A percentile compares a stretch with the other conserved stretches of the same genome.
phyloP scores from a whole-genome alignment of 192 early-diverging fungal species.

The Entophlyctis luteolus region DNA sequence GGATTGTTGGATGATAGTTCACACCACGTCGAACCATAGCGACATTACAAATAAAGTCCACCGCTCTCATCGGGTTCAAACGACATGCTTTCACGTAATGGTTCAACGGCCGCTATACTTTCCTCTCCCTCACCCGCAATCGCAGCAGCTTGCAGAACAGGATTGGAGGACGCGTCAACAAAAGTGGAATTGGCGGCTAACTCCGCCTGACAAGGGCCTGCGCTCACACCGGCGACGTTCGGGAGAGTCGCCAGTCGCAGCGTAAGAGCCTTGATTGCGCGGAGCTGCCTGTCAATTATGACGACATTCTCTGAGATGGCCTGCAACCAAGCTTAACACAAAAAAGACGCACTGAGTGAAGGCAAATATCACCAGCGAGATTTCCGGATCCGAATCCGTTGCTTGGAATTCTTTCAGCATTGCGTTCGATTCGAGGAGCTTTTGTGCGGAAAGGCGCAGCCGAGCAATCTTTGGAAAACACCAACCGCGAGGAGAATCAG shows the following conservation, averaged over 20 bases:
- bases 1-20: too few relatives aligned
- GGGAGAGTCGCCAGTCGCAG: not conserved
- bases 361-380: not conserved
- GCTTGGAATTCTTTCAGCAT: constrained; percentile 9
- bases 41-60: not conserved
- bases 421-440: constrained; percentile 20
- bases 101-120: not conserved
- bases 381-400: constrained; percentile 15
- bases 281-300: constrained; percentile 4
- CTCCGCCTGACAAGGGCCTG: constrained; percentile 1
- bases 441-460: constrained; percentile 15
- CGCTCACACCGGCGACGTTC: not conserved
- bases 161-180: not conserved
- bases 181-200: not conserved
- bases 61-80: not conserved
- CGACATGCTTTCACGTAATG: too few relatives aligned
- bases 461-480: constrained; percentile 15
- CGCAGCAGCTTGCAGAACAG: not conserved
- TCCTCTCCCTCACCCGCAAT: not conserved
- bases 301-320: constrained; percentile 15
- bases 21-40: too few relatives aligned
- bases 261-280: constrained; percentile 11
- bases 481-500: not conserved
- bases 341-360: not conserved
- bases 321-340: not conserved